Evolutionary conservation across 75 land plant species (phyloP), one percentile per base, ranked within the genome.

Genomic region (Picea sitchensis): DNA sequence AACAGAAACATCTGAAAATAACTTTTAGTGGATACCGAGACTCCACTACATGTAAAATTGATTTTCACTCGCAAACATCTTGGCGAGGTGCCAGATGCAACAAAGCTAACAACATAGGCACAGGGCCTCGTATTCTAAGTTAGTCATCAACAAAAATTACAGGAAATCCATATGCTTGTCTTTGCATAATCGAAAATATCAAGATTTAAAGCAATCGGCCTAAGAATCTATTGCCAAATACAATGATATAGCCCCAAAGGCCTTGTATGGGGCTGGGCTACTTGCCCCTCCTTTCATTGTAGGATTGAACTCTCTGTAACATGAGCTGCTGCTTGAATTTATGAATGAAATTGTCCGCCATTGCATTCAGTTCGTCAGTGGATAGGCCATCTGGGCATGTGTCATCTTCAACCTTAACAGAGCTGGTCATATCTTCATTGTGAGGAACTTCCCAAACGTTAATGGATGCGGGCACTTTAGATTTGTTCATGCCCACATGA

Each of bases 271-370:
- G 47, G 73, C 12, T 8, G 51, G 51, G 47, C 51, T 69, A 69
- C 54, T 38, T 69, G 18, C 73, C 23, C 21, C 20, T 41, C 47
- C 73, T 69, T 38, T 69, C 73, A 6, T 47, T 69, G 73, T 1
- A 18, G n/a, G 73, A 69, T 41, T 38, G 51, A 69, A 69, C 21
- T 23, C 73, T 69, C 73, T 69, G 73, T 8, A 69, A 41, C 44
- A 41, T 36, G 18, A 69, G 73, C 73, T 69, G 47, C 73, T 69
- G 73, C 73, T 69, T 69, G 73, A 69, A 69, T 18, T 69, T 69
- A 14, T 69, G 73, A 69, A 69, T 69, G 73, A 69, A 69, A 69
- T 69, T 47, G 2, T 69, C 73, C 6, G 73, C 73, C 18, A 36
- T 69, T 69, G 73, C 73, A 7, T 69, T 69, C 47, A 69, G 20